Evolutionary conservation across 2,329 filamentous ascomycete genomes (phyloP), one percentile per base, ranked within the genome.

Genomic region (Calonectria pseudoturangicola): DNA sequence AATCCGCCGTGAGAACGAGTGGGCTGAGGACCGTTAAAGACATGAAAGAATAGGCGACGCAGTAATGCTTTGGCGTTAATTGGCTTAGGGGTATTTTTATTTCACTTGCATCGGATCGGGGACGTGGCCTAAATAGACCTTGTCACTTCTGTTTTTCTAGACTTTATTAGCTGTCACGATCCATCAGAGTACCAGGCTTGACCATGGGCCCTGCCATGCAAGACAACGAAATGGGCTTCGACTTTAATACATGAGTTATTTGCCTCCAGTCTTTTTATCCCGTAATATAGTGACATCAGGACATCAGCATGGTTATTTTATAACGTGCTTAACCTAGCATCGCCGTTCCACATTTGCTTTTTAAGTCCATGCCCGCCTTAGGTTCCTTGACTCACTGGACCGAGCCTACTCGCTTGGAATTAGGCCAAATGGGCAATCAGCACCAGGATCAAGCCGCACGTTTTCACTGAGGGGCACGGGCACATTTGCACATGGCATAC

Each of bases 1-100:
- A 90, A 99, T 97, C 76, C 93, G 94, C 70, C 92, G 94, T 4
- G 94, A 97, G 89, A 97, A 97, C 84, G 94, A 97, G 86, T 97
- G 94, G 94, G 94, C 94, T 56, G 94, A 97, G 88, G 94, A 97
- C 79, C 92, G 92, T 79, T 94, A 89, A 88, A 56, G 13, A 66
- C 33, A 58, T 33, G 9, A 51, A 27, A 9, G 47, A 62, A 43
- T 54, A 47, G 65, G 66, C 54, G 64, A 69, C 65, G 65, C 71
- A 66, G 65, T 64, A 73, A 58, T 71, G 71, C 69, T 70, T 67
- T 39, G 79, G 79, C 79, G 79, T 80, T 80, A 70, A 70, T 78
- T 72, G 74, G 70, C 73, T 79, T 74, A 72, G 36, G 70, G 70
- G 56, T 74, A 77, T 54, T 56, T 77, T 78, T 73, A 48, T 54